These are phyloP conservation scores for Colletotrichum sp. DNA, from an alignment of 2,329 filamentous ascomycete species.

Conservation along the genomic window DNA sequence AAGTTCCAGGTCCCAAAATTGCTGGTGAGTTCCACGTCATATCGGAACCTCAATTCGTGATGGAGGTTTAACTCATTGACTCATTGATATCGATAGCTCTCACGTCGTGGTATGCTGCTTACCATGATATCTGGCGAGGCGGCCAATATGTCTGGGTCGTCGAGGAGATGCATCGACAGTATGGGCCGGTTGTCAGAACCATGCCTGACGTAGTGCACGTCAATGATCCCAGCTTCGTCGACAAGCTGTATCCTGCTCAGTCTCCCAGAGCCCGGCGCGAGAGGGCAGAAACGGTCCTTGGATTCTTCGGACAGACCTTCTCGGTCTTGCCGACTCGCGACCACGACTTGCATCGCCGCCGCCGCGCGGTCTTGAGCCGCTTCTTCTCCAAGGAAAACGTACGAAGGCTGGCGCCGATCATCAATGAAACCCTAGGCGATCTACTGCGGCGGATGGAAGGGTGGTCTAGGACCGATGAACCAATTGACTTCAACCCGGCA, in stretches of 20 bases:
- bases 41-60: rapidly evolving
- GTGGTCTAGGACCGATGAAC: neutral
- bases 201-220: neutral
- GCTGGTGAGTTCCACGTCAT: neutral
- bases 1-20: neutral
- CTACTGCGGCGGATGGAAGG: neutral
- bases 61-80: rapidly evolving
- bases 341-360: neutral
- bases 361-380: neutral
- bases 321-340: neutral
- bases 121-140: neutral
- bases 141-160: neutral
- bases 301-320: neutral
- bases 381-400: neutral
- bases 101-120: neutral
- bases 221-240: neutral
- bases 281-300: neutral
- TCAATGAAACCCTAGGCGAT: neutral
- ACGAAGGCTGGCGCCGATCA: neutral
- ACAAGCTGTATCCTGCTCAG: neutral
- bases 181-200: neutral
- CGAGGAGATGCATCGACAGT: neutral
- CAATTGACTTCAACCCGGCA: neutral
- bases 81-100: neutral
- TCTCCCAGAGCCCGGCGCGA: neutral